These are phyloP conservation scores for Quercus dentata DNA, from an alignment of 306 rosid genomes.

Conservation along the genomic window DNA sequence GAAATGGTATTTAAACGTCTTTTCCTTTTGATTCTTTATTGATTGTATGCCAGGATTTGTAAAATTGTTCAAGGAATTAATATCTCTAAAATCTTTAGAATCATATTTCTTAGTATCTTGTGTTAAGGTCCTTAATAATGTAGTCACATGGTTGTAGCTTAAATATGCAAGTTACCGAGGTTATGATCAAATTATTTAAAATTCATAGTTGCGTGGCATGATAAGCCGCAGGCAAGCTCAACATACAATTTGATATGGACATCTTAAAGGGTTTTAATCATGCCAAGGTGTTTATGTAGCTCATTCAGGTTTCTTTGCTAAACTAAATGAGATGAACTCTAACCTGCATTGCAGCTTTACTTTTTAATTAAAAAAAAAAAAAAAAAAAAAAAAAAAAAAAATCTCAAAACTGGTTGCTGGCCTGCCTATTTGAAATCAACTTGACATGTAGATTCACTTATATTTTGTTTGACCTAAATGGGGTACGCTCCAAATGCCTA, in stretches of 20 bases:
- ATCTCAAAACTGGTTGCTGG: neutral
- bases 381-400: neutral
- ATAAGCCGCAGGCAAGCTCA: neutral
- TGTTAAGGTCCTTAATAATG: neutral
- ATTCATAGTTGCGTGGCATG: neutral
- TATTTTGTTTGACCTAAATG: neutral
- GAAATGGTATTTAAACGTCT: conserved; percentile 30
- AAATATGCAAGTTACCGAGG: neutral
- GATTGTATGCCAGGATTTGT: neutral
- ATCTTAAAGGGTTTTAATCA: neutral
- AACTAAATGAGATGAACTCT: neutral
- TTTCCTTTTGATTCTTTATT: neutral
- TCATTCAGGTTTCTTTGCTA: neutral
- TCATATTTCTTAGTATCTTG: neutral
- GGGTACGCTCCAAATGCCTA: neutral
- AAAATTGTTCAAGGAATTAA: neutral
- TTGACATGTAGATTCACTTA: neutral
- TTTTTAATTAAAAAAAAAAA: too few species aligned
- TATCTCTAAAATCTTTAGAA: neutral
- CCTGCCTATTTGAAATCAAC: neutral
- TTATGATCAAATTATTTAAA: neutral
- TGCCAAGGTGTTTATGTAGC: neutral
- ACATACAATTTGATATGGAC: neutral
- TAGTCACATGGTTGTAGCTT: neutral
- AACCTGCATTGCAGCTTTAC: neutral